Percentiles rank a stretch among this genome's conserved stretches.
These are phyloP conservation scores for Coemansia sp. DNA, from an alignment of 192 early-diverging fungal genomes.

Conservation along the genomic window DNA sequence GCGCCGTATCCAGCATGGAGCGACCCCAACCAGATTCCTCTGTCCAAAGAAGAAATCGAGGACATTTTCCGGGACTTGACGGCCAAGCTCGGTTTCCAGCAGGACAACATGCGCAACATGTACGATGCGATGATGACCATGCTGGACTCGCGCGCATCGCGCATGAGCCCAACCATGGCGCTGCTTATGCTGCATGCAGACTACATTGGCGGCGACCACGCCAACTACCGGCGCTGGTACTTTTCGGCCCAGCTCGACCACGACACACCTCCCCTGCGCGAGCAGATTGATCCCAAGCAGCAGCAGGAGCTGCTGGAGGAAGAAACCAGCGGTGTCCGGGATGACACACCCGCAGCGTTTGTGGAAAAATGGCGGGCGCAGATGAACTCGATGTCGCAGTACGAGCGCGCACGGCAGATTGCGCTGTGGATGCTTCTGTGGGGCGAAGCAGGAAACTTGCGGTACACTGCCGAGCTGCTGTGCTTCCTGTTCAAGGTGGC, in stretches of 20 bases:
- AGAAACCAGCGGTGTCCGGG: constrained; percentile 30
- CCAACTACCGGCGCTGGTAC: constrained; percentile 83
- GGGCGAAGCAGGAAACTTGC: constrained; percentile 74
- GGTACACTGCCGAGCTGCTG: constrained; percentile 71
- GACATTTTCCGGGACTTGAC: constrained; percentile 66
- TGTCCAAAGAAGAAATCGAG: constrained; percentile 66
- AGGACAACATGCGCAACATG: constrained; percentile 73
- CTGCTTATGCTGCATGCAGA: constrained; percentile 73
- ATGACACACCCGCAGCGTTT: constrained; percentile 53
- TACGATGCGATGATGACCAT: constrained; percentile 73
- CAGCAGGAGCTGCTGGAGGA: constrained; percentile 51
- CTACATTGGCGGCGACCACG: constrained; percentile 74
- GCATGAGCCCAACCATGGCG: constrained; percentile 69
- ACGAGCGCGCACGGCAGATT: constrained; percentile 67
- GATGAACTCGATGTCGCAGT: constrained; percentile 72
- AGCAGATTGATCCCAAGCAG: constrained; percentile 53
- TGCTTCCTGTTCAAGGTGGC: constrained; percentile 80
- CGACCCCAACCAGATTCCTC: constrained; percentile 62
- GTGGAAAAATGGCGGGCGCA: constrained; percentile 65
- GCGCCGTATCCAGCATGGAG: constrained; percentile 58
- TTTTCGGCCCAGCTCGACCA: constrained; percentile 70
- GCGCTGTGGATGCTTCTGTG: constrained; percentile 75
- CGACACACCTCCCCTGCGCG: constrained; percentile 53
- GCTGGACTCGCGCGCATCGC: constrained; percentile 74
- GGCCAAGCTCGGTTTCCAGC: constrained; percentile 75